Percentiles rank a stretch among this genome's conserved stretches.
These are phyloP conservation scores for Saccharomyces hybrid DNA, from an alignment of 1,139 yeast genomes.

Conservation along the genomic window DNA sequence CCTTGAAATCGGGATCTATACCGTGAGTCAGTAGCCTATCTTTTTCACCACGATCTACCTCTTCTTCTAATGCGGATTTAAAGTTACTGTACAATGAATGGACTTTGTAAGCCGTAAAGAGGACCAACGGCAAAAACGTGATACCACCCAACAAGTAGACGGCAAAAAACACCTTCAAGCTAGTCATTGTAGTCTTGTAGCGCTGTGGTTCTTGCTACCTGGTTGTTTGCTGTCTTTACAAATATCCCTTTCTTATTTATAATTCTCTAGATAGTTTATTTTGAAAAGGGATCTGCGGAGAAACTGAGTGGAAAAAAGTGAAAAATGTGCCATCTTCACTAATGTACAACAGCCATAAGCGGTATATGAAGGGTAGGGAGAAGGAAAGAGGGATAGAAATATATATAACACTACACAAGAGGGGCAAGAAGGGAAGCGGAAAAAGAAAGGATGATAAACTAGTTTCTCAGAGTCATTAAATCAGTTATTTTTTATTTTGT, in stretches of 20 bases:
- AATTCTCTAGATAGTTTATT: too few species aligned
- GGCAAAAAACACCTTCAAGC: conserved; percentile 15
- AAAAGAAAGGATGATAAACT: background rate
- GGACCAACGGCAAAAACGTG: conserved; percentile 59
- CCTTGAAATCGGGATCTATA: conserved; percentile 40
- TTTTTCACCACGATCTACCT: conserved; percentile 13
- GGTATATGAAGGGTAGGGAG: too few species aligned
- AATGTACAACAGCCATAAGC: too few species aligned
- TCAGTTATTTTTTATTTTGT: conserved; percentile 32
- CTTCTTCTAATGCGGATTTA: conserved; percentile 18
- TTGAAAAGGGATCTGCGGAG: background rate
- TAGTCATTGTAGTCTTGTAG: conserved; percentile 8
- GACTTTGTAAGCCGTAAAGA: conserved; percentile 28
- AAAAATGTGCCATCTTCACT: background rate
- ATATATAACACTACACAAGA: too few species aligned
- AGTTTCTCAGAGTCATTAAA: conserved; percentile 34
- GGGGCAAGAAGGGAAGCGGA: background rate
- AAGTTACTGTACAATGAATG: conserved; percentile 14
- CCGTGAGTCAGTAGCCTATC: conserved; percentile 13
- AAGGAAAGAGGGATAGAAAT: too few species aligned
- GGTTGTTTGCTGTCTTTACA: background rate
- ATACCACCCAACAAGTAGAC: conserved; percentile 67
- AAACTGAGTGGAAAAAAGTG: background rate
- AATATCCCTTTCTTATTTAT: background rate
- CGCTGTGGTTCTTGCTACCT: background rate